Evolutionary conservation across 1,139 yeast species (phyloP).

Genomic region (Suhomyces choctaworum): DNA sequence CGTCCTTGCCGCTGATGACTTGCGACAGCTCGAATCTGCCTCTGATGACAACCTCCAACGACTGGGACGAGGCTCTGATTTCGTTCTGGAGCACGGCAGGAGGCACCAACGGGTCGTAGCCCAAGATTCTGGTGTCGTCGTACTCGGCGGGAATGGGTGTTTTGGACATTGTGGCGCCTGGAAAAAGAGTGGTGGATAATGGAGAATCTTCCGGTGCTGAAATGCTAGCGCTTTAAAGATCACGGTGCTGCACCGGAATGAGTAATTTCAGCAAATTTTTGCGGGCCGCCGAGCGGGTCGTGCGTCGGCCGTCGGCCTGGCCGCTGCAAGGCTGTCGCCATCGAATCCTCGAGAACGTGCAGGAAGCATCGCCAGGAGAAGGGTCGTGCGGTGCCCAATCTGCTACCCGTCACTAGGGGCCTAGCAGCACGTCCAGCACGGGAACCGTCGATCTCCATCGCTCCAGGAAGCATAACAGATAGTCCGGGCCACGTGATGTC

Average conservation of each 20-base stretch:
- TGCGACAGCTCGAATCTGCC: conserved; percentile 78
- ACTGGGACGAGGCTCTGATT: conserved; percentile 61
- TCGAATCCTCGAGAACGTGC: no score
- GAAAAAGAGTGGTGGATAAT: not conserved
- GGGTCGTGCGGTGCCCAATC: no score
- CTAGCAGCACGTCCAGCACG: no score
- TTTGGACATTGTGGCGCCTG: conserved; percentile 26
- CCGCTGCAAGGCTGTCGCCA: no score
- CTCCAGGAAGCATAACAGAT: no score
- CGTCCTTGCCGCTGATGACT: conserved; percentile 72
- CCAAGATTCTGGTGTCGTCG: conserved; percentile 86
- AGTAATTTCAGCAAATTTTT: conserved; percentile 6
- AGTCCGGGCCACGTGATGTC: no score
- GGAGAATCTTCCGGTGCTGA: not conserved
- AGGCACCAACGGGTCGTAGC: conserved; percentile 87
- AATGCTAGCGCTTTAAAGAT: not conserved
- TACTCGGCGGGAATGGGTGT: conserved; percentile 70
- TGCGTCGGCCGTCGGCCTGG: conserved; percentile 4
- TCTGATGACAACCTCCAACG: conserved; percentile 66
- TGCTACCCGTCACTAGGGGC: no score
- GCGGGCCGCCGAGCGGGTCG: conserved; percentile 4
- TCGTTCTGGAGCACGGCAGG: conserved; percentile 85
- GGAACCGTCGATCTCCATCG: no score
- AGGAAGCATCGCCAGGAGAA: no score
- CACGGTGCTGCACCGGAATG: not conserved